A percentile compares a stretch with the other conserved stretches of the same genome.
phyloP scores from a whole-genome alignment of 2,329 filamentous ascomycete species.

The Beauveria medogensis region DNA sequence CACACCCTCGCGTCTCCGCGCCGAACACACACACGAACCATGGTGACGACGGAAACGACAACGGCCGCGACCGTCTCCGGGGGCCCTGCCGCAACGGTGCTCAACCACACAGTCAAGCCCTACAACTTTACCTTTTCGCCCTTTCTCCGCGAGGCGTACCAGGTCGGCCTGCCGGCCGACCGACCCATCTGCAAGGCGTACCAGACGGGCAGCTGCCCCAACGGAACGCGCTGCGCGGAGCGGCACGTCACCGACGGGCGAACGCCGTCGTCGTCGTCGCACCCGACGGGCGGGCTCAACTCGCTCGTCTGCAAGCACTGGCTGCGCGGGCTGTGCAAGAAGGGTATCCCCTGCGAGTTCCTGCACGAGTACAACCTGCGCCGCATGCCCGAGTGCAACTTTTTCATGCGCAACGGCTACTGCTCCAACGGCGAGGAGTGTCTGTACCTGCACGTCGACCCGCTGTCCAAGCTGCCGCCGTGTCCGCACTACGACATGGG shows the following conservation, averaged over 20 bases:
- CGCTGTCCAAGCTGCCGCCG: conserved; percentile 66
- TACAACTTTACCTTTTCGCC: conserved; percentile 79
- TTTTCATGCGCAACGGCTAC: conserved; percentile 87
- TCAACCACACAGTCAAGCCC: conserved; percentile 44
- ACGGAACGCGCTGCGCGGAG: conserved; percentile 77
- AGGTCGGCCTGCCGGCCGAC: conserved; percentile 72
- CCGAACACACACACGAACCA: conserved; percentile 10
- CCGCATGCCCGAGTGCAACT: conserved; percentile 97
- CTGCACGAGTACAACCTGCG: conserved; percentile 97
- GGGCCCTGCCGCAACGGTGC: conserved; percentile 36
- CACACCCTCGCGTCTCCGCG: background rate
- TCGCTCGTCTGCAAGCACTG: conserved; percentile 97
- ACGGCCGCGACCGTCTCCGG: conserved; percentile 20
- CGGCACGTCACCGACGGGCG: conserved; percentile 53
- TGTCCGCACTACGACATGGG: conserved; percentile 91
- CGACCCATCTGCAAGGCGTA: conserved; percentile 81
- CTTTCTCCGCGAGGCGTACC: conserved; percentile 75
- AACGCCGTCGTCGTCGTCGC: conserved; percentile 18
- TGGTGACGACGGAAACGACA: conserved; percentile 22
- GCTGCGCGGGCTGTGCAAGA: conserved; percentile 94
- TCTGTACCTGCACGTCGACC: conserved; percentile 83
- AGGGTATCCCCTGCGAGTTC: conserved; percentile 94
- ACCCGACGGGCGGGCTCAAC: conserved; percentile 52
- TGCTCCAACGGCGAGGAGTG: conserved; percentile 97
- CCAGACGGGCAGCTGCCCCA: conserved; percentile 75